These are phyloP conservation scores for Pseudisothecium myosuroides DNA, from an alignment of 225 moss, liverwort and hornwort genomes.

Conservation along the genomic window DNA sequence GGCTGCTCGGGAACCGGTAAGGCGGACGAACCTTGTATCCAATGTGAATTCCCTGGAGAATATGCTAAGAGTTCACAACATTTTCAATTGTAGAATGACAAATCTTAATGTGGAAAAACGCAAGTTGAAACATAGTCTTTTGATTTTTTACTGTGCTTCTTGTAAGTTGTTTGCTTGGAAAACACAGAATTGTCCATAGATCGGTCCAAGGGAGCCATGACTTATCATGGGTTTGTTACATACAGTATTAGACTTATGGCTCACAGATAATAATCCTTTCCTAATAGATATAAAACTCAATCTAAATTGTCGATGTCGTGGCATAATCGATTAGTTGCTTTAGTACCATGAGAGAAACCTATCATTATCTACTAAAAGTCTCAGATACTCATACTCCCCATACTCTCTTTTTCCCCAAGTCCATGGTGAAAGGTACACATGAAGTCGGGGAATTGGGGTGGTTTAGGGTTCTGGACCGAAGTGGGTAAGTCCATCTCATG, in stretches of 20 bases:
- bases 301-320: not conserved
- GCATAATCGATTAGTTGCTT: no score
- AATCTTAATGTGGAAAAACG: not conserved
- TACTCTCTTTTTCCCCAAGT: not conserved
- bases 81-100: not conserved
- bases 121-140: not conserved
- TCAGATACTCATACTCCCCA: not conserved
- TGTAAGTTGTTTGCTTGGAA: not conserved
- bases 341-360: not conserved
- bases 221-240: no score
- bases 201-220: not conserved
- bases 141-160: not conserved
- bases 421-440: not conserved
- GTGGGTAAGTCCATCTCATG: not conserved
- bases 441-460: not conserved
- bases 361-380: not conserved
- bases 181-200: not conserved
- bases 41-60: not conserved
- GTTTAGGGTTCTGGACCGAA: not conserved
- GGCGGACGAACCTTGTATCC: not conserved
- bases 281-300: not conserved
- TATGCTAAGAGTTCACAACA: not conserved
- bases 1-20: constrained; percentile 57
- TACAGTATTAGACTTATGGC: not conserved
- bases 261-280: not conserved